Evolutionary conservation across 75 land plant genomes (phyloP).

Genomic region (Pinus taeda): DNA sequence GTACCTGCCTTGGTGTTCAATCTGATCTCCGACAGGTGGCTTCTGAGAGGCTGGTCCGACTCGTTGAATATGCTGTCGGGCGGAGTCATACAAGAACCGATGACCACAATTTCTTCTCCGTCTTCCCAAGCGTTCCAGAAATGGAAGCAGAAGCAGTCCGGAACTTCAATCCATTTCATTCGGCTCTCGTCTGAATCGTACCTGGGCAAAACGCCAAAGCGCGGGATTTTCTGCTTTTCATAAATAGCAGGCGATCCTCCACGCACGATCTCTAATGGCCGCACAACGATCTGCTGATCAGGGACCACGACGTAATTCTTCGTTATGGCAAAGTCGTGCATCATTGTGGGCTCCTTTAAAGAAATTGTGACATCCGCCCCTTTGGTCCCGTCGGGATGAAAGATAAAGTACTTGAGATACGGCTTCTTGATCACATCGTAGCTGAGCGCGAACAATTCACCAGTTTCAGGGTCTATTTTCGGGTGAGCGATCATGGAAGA

Average conservation of each 20-base stretch:
- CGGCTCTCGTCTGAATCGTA: conserved; percentile 33
- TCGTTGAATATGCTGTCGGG: conserved; percentile 44
- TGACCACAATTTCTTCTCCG: conserved; percentile 45
- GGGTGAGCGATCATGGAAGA: conserved; percentile 92
- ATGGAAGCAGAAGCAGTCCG: conserved; percentile 92
- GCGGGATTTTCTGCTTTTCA: conserved; percentile 58
- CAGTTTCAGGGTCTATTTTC: conserved; percentile 65
- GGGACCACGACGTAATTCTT: conserved; percentile 74
- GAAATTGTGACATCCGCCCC: conserved; percentile 67
- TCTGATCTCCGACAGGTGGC: conserved; percentile 38
- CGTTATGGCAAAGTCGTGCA: conserved; percentile 95
- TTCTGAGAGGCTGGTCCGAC: conserved; percentile 13
- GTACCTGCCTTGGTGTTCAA: conserved; percentile 42
- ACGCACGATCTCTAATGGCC: conserved; percentile 56
- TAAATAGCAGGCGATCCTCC: conserved; percentile 85
- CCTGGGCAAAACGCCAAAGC: conserved; percentile 71
- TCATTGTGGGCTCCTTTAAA: conserved; percentile 69
- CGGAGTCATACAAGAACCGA: conserved; percentile 76
- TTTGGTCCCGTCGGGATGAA: conserved; percentile 56
- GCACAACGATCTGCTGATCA: conserved; percentile 91
- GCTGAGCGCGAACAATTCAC: conserved; percentile 81
- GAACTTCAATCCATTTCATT: conserved; percentile 75
- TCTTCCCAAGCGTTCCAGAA: conserved; percentile 98
- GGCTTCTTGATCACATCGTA: conserved; percentile 75
- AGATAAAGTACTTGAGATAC: conserved; percentile 57